Evolutionary conservation across 108 stramenopile genomes (phyloP).

Genomic region (Mayamaea pseudoterrestris): DNA sequence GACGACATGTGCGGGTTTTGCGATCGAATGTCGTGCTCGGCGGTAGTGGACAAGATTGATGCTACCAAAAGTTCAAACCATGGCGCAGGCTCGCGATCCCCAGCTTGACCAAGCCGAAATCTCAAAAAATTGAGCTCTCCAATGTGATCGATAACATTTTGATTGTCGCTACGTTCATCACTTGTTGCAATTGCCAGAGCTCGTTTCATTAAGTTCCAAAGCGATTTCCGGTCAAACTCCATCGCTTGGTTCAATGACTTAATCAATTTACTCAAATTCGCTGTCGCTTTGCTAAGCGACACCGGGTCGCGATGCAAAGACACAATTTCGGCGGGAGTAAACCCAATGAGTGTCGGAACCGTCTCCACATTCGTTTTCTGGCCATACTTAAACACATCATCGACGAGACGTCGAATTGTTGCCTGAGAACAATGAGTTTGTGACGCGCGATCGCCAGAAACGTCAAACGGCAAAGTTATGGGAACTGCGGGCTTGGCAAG

Average conservation of each 20-base stretch:
- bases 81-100: constrained; percentile 75
- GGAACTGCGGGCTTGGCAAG: constrained; percentile 51
- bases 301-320: constrained; percentile 57
- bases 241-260: constrained; percentile 73
- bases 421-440: constrained; percentile 83
- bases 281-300: constrained; percentile 44
- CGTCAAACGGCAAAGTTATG: constrained; percentile 65
- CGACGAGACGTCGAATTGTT: constrained; percentile 65
- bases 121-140: constrained; percentile 73
- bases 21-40: constrained; percentile 77
- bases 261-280: constrained; percentile 64
- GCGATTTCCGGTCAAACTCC: constrained; percentile 83
- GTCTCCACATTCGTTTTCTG: constrained; percentile 65
- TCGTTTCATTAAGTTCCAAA: constrained; percentile 80
- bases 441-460: constrained; percentile 51
- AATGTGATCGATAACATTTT: constrained; percentile 34
- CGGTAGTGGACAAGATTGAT: constrained; percentile 70
- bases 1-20: constrained; percentile 81
- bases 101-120: constrained; percentile 81
- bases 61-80: constrained; percentile 88
- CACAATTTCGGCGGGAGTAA: constrained; percentile 63
- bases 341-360: constrained; percentile 71
- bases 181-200: constrained; percentile 81
- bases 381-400: constrained; percentile 73
- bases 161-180: constrained; percentile 78